These are phyloP conservation scores for Cyanidiococcus yangmingshanensis DNA, from an alignment of 23 red algal species.

Conservation along the genomic window DNA sequence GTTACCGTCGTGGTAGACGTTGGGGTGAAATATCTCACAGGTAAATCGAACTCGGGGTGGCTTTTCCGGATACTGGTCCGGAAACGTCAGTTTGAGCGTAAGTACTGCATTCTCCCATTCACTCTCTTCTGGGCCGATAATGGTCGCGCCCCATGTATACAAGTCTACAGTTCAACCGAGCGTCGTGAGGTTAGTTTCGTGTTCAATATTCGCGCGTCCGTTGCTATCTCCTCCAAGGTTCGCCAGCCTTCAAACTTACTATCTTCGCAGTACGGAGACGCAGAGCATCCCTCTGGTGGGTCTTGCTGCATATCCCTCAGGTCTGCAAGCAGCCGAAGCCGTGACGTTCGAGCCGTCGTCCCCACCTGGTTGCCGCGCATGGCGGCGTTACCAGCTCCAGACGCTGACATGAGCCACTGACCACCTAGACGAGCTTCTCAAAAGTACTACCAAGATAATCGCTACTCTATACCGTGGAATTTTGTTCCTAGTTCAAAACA, in stretches of 20 bases:
- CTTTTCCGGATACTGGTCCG: slow-evolving; percentile 93
- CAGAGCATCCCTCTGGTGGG: slow-evolving; percentile 86
- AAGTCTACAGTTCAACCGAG: slow-evolving; percentile 27
- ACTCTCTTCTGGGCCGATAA: slow-evolving; percentile 69
- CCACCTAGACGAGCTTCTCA: too few relatives aligned
- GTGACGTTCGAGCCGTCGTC: slow-evolving; percentile 10
- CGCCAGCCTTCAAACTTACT: slow-evolving; percentile 24
- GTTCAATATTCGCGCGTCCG: neutral
- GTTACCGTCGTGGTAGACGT: slow-evolving; percentile 83
- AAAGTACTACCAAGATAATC: too few relatives aligned
- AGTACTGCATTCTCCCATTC: slow-evolving; percentile 75
- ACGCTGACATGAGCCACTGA: too few relatives aligned
- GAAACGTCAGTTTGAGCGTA: slow-evolving; percentile 78
- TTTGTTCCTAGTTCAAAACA: too few relatives aligned
- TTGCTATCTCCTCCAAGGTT: too few relatives aligned
- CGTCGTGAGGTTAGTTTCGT: neutral
- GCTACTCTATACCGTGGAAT: too few relatives aligned
- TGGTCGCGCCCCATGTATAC: slow-evolving; percentile 92
- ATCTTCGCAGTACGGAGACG: slow-evolving; percentile 74
- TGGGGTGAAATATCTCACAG: slow-evolving; percentile 96
- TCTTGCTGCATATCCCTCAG: slow-evolving; percentile 71
- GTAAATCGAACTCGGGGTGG: slow-evolving; percentile 87
- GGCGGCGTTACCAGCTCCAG: too few relatives aligned
- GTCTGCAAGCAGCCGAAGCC: slow-evolving; percentile 81
- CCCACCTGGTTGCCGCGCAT: neutral